Evolutionary conservation across 345 rosid genomes (phyloP), one percentile per base, ranked within the genome.

Genomic region (Ailanthus altissimus): DNA sequence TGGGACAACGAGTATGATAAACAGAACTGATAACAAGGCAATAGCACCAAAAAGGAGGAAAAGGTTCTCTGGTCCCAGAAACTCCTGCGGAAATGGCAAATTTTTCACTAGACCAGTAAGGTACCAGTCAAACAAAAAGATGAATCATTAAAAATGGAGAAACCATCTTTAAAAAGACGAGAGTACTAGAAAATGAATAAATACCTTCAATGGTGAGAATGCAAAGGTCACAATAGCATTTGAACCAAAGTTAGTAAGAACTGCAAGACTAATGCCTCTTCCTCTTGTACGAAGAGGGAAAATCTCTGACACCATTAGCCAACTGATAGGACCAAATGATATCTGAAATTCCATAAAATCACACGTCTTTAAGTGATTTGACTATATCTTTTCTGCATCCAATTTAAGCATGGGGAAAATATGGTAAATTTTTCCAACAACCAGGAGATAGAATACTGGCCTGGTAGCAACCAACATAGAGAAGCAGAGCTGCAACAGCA

Each of bases 291-390:
- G 93, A 32, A 96, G 80, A 1, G 98, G 99, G 77, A 92, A 96
- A 73, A 96, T 87, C 85, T 93, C 99, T 0, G 99, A 93, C 83
- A 93, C 97, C 98, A 96, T 96, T 77, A 96, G 87, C 98, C 99
- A 93, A 80, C 99, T 93, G 83, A 96, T 93, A n/a, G 99, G 98
- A 63, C 99, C 99, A 70, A 93, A 93, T 15, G 98, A 96, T 76
- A 96, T 84, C 99, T 93, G 86, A 79, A 73, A 77, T 58, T 62
- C 5, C 67, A 62, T 69, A n/a, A n/a, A n/a, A n/a, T n/a, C n/a
- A n/a, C n/a, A n/a, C n/a, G n/a, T n/a, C n/a, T 46, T 6, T 0
- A 38, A 45, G 12, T 42, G 25, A 12, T 60, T 32, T 21, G 8
- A 47, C n/a, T 42, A 9, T 26, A 21, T 9, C 14, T 15, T 7